Evolutionary conservation across 1,139 yeast species (phyloP).

Genomic region (Meyerozyma guilliermondii): DNA sequence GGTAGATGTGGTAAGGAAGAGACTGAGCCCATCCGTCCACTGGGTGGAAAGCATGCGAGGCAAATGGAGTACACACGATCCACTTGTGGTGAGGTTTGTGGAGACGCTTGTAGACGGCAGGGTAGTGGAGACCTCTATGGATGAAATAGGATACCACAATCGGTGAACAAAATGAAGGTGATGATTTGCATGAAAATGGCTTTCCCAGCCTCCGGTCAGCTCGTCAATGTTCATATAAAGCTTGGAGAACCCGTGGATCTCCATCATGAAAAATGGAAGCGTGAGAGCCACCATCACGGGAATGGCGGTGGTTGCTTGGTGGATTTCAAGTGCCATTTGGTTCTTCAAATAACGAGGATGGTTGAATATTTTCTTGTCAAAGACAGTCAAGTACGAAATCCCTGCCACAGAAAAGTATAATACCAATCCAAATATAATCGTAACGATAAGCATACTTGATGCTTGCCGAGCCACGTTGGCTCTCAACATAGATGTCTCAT

Average conservation of each 20-base stretch:
- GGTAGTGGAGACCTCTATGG: conserved; percentile 93
- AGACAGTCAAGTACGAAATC: conserved; percentile 67
- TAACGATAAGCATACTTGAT: conserved; percentile 61
- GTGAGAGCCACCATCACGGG: conserved; percentile 87
- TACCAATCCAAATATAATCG: conserved; percentile 79
- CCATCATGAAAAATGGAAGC: conserved; percentile 82
- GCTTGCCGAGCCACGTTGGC: conserved; percentile 68
- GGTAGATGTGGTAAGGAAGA: conserved; percentile 86
- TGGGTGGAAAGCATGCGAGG: conserved; percentile 98
- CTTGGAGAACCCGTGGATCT: conserved; percentile 76
- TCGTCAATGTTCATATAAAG: conserved; percentile 65
- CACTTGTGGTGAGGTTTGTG: conserved; percentile 99
- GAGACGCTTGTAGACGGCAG: conserved; percentile 71
- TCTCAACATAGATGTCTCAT: conserved; percentile 63
- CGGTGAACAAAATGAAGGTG: conserved; percentile 83
- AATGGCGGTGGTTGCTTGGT: conserved; percentile 72
- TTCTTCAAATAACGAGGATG: conserved; percentile 95
- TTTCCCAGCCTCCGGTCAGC: conserved; percentile 64
- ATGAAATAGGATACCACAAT: conserved; percentile 85
- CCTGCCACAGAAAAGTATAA: conserved; percentile 75
- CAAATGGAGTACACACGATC: conserved; percentile 98
- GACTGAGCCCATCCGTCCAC: conserved; percentile 94
- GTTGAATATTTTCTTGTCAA: conserved; percentile 84
- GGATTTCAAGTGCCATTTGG: conserved; percentile 80
- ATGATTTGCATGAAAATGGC: conserved; percentile 66